Base-by-base conservation (phyloP, 495 filamentous ascomycete genomes). In the Penicillium cinerascens region DNA sequence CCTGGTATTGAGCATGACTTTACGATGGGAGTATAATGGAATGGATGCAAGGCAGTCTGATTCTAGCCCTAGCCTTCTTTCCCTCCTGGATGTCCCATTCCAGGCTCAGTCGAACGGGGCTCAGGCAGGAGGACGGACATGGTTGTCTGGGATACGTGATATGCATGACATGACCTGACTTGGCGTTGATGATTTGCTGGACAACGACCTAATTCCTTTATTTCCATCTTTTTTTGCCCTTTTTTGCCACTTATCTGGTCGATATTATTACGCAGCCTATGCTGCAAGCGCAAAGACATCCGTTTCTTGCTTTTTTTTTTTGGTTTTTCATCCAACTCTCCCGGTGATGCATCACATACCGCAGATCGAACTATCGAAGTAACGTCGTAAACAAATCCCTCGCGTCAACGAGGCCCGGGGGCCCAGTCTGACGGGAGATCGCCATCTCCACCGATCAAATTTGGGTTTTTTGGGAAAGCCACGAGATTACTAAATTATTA, bases 1-100 rank as follows among this genome's bases (percentile, higher is more conserved):
- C 93, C 93, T 7, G 91, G 91, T 13, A 97, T 98, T 66, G 93
- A 97, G 74, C 89, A 97, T 66, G 93, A 98, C 67, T 97, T 95
- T 68, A 98, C 93, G 1, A 98, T 97, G 92, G 90, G 92, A 2
- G 85, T 98, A 25, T 97, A 68, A 70, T 36, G 13, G 27, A 10
- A 36, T 2, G 18, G 9, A 13, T 18, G 21, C 42, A 44, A n/a
- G 20, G 20, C 3, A 27, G n/a, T 7, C 8, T 18, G 3, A 6
- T 15, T 20, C 11, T 11, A 9, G 8, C 35, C 21, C 5, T 26
- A 11, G 10, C 39, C 21, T 35, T 29, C 17, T n/a, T 42, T 39
- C 45, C 4, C 26, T 20, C 35, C 35, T 29, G 26, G 26, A 29
- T 5, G 4, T 29, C 26, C 6, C 26, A 29, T 29, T 9, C 26